Base-by-base conservation (phyloP, 139 green algal species). In the Monoraphidium neglectum region DNA sequence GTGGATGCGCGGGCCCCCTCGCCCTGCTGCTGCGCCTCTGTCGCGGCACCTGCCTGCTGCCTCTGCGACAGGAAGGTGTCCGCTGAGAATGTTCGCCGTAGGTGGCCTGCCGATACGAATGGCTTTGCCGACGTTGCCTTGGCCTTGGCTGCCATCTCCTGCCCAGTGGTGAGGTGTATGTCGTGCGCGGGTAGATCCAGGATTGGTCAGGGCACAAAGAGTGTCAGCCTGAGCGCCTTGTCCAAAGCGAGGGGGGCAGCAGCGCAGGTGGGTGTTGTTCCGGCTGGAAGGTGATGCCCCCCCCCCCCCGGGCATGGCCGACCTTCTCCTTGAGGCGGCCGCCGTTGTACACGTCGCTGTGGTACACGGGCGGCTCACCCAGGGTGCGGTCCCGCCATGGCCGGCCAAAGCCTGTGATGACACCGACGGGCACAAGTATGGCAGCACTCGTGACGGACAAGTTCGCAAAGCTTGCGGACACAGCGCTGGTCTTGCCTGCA, bases 331-430 rank as follows among this genome's bases (percentile, higher is more conserved):
- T 71, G 24, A 59, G 47, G 26, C 73, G 63, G 28, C 73, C 73
- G 4, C 73, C 73, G 2, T 79, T 62, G 49, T 79, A 79, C 12
- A 79, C 73, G 54, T 79, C 73, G 24, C 43, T 67, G 35, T 79
- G 73, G 35, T 79, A 79, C 33, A 67, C 72, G 24, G 63, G 73
- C 33, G 73, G 73, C 35, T 79, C 73, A 12, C 73, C 73, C 53
- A 79, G 21, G 23, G 21, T 68, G 62, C 54, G 62, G 63, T 73
- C 73, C 37, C 47, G 37, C 63, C 62, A 73, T 0, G 73, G 73
- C 62, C 49, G 61, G 23, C 73, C 73, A 68, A 56, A 79, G 35
- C 73, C 43, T 51, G 43, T 8, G 43, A 12, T 51, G n/a, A n/a
- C n/a, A n/a, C n/a, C n/a, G n/a, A n/a, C 43, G 43, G 43, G 8